phyloP scores from a whole-genome alignment of 2,329 filamentous ascomycete species.

The Ramularia endophylla region DNA sequence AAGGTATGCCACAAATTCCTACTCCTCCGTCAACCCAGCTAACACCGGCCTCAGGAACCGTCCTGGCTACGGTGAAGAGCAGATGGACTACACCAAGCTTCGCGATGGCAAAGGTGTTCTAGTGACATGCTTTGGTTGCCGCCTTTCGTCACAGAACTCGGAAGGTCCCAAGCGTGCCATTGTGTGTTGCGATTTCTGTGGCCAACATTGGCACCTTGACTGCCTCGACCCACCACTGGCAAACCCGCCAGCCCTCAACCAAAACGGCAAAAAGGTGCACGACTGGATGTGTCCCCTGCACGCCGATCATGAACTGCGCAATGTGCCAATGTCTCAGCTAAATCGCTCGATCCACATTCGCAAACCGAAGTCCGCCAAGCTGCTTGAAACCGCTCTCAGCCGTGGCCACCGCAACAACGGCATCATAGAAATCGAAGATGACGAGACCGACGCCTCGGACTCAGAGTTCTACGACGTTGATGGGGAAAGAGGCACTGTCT shows the following conservation, averaged over 20 bases:
- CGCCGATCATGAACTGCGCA: slow-evolving; percentile 64
- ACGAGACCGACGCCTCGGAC: slow-evolving; percentile 40
- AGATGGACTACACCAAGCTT: slow-evolving; percentile 27
- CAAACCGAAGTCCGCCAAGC: slow-evolving; percentile 44
- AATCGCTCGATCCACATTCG: slow-evolving; percentile 40
- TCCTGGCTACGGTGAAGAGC: slow-evolving; percentile 41
- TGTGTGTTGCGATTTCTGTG: slow-evolving; percentile 79
- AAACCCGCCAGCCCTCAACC: slow-evolving; percentile 59
- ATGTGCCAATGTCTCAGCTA: slow-evolving; percentile 42
- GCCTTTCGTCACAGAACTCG: slow-evolving; percentile 48
- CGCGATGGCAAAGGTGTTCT: slow-evolving; percentile 67
- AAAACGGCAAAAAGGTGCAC: slow-evolving; percentile 51
- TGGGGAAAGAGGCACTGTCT: slow-evolving; percentile 33
- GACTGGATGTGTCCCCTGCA: slow-evolving; percentile 90
- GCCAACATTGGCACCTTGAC: slow-evolving; percentile 82
- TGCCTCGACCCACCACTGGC: slow-evolving; percentile 81
- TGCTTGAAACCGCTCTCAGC: slow-evolving; percentile 43
- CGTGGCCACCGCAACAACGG: slow-evolving; percentile 57
- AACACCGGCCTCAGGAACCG: slow-evolving; percentile 15
- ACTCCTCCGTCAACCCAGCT: background rate
- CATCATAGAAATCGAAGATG: slow-evolving; percentile 39
- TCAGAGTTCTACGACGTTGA: slow-evolving; percentile 39
- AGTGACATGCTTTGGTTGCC: slow-evolving; percentile 73
- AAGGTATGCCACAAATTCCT: slow-evolving; percentile 44
- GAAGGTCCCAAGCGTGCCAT: slow-evolving; percentile 59